Conservation (phyloP, 2,329 filamentous ascomycete species). For the Talaromyces albobiverticillius region DNA sequence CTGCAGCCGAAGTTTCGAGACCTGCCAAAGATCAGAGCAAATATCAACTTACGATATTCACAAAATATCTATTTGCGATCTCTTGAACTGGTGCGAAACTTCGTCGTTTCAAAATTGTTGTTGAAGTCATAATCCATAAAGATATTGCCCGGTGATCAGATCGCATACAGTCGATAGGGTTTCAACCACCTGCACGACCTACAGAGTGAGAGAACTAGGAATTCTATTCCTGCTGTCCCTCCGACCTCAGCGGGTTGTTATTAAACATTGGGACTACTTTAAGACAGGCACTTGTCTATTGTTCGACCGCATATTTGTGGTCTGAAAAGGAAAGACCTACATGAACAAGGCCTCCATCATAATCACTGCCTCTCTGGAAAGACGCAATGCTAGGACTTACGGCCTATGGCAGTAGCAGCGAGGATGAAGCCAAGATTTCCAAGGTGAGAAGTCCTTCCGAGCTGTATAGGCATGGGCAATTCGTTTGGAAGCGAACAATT, state of each 20-base stretch:
- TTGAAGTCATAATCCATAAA: background rate
- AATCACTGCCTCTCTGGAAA: background rate
- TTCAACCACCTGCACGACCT: background rate
- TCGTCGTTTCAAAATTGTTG: background rate
- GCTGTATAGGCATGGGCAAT: constrained; percentile 18
- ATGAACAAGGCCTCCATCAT: background rate
- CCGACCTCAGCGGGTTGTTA: background rate
- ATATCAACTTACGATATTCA: background rate
- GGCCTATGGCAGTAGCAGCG: constrained; percentile 45
- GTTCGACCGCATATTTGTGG: background rate
- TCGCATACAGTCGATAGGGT: background rate
- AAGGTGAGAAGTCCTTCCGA: constrained; percentile 17
- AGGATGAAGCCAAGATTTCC: constrained; percentile 35
- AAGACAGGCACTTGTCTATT: background rate
- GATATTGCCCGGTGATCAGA: background rate
- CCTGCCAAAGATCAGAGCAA: background rate
- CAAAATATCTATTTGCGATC: background rate
- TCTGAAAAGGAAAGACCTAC: background rate
- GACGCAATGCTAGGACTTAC: constrained; percentile 38
- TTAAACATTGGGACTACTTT: background rate
- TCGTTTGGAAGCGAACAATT: background rate
- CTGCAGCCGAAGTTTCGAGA: background rate
- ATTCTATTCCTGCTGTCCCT: background rate
- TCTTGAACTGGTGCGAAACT: background rate
- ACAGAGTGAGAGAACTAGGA: too few species aligned